A percentile compares a stretch with the other conserved stretches of the same genome.
These are phyloP conservation scores for Escallonia herrerae DNA, from an alignment of 129 eudicot species.

Conservation along the genomic window DNA sequence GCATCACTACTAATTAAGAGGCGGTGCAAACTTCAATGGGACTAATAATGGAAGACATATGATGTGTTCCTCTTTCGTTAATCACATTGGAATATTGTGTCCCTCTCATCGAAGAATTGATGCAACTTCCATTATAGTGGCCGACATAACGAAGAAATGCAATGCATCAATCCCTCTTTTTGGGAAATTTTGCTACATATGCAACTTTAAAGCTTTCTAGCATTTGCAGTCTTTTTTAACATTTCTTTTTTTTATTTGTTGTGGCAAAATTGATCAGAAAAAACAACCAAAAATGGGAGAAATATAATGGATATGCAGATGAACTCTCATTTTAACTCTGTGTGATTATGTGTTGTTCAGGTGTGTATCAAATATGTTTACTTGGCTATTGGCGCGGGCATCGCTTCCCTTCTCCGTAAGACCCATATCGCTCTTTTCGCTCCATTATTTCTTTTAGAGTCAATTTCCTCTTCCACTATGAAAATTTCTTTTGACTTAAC, in stretches of 20 bases:
- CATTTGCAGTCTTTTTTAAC: background rate
- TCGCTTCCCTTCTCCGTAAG: constrained; percentile 56
- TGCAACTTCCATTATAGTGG: no score
- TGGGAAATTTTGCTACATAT: no score
- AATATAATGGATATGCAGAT: background rate
- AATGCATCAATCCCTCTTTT: no score
- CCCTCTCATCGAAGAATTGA: no score
- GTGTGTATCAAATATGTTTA: constrained; percentile 35
- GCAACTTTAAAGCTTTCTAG: no score
- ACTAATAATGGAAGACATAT: no score
- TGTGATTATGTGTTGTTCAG: constrained; percentile 23
- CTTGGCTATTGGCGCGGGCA: constrained; percentile 50
- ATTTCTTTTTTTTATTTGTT: background rate
- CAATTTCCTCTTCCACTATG: background rate
- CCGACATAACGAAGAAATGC: no score
- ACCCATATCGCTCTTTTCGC: background rate
- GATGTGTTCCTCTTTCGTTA: no score
- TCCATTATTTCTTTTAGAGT: background rate
- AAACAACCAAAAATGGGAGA: background rate
- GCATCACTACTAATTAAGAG: no score
- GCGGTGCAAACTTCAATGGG: no score
- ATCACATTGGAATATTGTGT: no score
- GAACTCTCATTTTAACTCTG: background rate
- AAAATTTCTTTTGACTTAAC: no score
- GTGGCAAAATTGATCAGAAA: background rate